These are phyloP conservation scores for Saraca asoca DNA, from an alignment of 331 rosid species.

Conservation along the genomic window DNA sequence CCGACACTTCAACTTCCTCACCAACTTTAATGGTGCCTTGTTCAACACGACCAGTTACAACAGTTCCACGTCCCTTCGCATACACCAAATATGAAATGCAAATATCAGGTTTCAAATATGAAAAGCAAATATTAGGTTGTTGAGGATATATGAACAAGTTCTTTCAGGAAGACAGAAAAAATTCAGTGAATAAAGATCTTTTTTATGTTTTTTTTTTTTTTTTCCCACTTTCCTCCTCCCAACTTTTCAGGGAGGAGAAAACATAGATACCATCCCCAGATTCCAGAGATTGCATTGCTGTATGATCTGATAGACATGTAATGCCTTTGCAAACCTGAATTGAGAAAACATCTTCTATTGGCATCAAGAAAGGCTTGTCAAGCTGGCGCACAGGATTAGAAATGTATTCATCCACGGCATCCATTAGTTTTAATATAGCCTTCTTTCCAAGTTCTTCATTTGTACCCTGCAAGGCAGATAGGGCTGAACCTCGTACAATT, in stretches of 20 bases:
- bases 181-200: not conserved
- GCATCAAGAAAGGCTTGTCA: constrained; percentile 92
- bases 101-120: constrained; percentile 9
- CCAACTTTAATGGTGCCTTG: constrained; percentile 89
- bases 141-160: constrained; percentile 3
- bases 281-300: constrained; percentile 8
- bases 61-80: constrained; percentile 93
- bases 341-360: constrained; percentile 88
- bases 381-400: constrained; percentile 87
- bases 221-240: not conserved
- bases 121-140: not conserved
- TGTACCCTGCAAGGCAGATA: constrained; percentile 81
- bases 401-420: constrained; percentile 86
- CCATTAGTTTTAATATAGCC: constrained; percentile 81
- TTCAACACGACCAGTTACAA: constrained; percentile 91
- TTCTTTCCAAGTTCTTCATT: constrained; percentile 83
- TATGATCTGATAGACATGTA: constrained; percentile 14
- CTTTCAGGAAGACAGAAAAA: not conserved
- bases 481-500: constrained; percentile 78
- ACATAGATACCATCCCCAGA: not conserved
- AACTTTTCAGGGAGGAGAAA: not conserved
- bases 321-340: constrained; percentile 58
- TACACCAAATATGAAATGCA: constrained; percentile 20
- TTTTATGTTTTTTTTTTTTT: not conserved
- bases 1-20: constrained; percentile 89